Percentiles rank a stretch among this genome's conserved stretches.
Conservation (phyloP, 495 filamentous ascomycete genomes). For the Penicillium taxi region DNA sequence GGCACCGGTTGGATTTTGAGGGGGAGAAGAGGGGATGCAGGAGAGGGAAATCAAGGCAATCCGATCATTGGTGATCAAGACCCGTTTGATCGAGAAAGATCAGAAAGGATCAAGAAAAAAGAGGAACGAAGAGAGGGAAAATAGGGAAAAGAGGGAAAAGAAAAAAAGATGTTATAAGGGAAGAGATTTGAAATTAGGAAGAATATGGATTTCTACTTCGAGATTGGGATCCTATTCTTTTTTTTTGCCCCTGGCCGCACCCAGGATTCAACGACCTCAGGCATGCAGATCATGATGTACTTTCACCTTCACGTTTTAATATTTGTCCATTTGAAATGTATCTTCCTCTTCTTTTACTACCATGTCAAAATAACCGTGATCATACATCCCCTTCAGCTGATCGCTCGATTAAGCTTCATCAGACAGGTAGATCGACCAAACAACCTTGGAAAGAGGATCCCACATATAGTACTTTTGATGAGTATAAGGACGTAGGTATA, state of each 20-base stretch:
- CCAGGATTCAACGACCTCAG: conserved; percentile 14
- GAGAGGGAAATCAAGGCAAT: conserved; percentile 3
- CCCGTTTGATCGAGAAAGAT: conserved; percentile 1
- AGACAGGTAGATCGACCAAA: no score
- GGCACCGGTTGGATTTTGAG: conserved; percentile 4
- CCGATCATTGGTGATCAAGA: conserved; percentile 10
- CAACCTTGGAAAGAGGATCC: no score
- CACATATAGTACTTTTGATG: no score
- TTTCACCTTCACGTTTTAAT: no score
- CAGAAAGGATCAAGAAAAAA: not conserved
- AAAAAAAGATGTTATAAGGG: conserved; percentile 1
- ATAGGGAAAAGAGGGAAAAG: conserved; percentile 9
- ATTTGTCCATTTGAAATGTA: no score
- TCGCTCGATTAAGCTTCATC: no score
- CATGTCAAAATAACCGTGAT: no score
- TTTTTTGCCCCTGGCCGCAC: conserved; percentile 19
- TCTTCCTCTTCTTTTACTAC: no score
- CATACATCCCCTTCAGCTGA: no score
- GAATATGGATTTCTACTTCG: no score
- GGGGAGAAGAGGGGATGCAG: conserved; percentile 1
- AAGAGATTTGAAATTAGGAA: no score
- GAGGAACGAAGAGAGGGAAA: conserved; percentile 7
- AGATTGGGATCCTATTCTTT: not conserved
- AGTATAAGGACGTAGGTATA: no score
- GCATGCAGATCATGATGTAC: conserved; percentile 28